Percentiles rank a stretch among this genome's conserved stretches.
Evolutionary conservation across 1,284 basidiomycete species (phyloP).

Genomic region (Cutaneotrichosporon cavernicola): DNA sequence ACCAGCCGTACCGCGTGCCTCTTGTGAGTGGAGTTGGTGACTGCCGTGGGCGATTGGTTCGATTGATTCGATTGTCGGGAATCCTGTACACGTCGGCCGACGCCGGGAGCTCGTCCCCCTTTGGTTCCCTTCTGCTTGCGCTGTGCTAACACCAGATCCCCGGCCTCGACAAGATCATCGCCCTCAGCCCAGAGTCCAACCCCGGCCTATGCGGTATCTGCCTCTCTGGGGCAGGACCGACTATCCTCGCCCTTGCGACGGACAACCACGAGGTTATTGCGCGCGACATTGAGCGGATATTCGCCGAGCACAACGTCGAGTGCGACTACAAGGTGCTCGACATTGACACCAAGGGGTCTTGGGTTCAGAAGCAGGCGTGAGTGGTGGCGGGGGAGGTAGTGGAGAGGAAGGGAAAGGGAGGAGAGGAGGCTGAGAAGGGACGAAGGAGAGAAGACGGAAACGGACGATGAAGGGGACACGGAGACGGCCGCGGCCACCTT

Average conservation of each 20-base stretch:
- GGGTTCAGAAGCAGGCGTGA: conserved; percentile 41
- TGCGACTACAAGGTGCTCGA: conserved; percentile 59
- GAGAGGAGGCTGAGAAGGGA: not conserved
- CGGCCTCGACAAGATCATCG: conserved; percentile 85
- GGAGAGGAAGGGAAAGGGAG: not conserved
- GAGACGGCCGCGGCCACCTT: too few relatives aligned
- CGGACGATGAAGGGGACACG: too few relatives aligned
- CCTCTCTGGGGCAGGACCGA: conserved; percentile 95
- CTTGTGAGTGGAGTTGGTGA: conserved; percentile 57
- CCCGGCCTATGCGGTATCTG: conserved; percentile 95
- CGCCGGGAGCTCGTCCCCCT: not conserved
- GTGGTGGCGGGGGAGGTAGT: not conserved
- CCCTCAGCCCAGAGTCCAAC: conserved; percentile 83
- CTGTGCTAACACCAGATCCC: conserved; percentile 69
- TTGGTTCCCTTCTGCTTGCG: not conserved
- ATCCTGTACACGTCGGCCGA: not conserved
- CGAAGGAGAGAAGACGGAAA: too few relatives aligned
- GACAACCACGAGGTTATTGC: conserved; percentile 78
- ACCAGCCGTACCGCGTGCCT: conserved; percentile 91
- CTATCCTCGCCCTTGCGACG: conserved; percentile 94
- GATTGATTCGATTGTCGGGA: not conserved
- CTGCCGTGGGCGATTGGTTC: not conserved
- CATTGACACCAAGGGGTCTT: conserved; percentile 53
- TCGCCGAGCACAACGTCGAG: conserved; percentile 68
- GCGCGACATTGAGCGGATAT: conserved; percentile 72